Base-by-base conservation (phyloP, 169 alveolate species). In the Eimeria maxima region DNA sequence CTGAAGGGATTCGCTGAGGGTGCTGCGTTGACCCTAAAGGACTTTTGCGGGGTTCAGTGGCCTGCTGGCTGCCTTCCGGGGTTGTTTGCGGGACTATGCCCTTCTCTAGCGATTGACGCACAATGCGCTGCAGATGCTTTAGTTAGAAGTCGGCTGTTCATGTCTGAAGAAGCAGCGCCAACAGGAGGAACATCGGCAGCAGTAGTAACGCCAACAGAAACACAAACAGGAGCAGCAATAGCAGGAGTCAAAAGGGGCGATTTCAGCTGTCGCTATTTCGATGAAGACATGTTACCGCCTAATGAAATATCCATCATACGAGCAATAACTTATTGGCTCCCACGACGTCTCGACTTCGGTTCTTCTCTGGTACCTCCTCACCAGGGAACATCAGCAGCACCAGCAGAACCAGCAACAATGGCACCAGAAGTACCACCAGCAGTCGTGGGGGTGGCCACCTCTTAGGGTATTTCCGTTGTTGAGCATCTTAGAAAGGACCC, bases 1-100 rank as follows among this genome's bases (percentile, higher is more conserved):
- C 93, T 84, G 33, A 67, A 60, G 4, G 93, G 93, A 69, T 24
- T 33, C 10, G 93, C 93, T 7, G 93, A 84, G 55, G 93, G 80
- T 20, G 93, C 80, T 60, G 93, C 93, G 0, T 42, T 84, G 60
- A 84, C 93, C 8, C 93, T 84, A 8, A 60, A 60, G 22, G 93
- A 84, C 13, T 84, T 84, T 57, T 84, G 93, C 27, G 80, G 80
- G 16, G 57, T 18, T 45, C 53, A 11, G 65, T 84, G 53, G 93
- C 81, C 93, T 27, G 11, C 18, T 5, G 44, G 63, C 38, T 80
- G 65, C 53, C 80, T 84, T 22, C 4, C 63, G n/a, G 33, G 50
- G 27, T 45, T 81, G 47, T 74, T 44, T 13, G 38, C 57, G 4
- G 78, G 11, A 6, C 57, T 42, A 0, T 6, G 60, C 18, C 20